Evolutionary conservation across 1,284 basidiomycete species (phyloP).

Genomic region (Moesziomyces aphidis): DNA sequence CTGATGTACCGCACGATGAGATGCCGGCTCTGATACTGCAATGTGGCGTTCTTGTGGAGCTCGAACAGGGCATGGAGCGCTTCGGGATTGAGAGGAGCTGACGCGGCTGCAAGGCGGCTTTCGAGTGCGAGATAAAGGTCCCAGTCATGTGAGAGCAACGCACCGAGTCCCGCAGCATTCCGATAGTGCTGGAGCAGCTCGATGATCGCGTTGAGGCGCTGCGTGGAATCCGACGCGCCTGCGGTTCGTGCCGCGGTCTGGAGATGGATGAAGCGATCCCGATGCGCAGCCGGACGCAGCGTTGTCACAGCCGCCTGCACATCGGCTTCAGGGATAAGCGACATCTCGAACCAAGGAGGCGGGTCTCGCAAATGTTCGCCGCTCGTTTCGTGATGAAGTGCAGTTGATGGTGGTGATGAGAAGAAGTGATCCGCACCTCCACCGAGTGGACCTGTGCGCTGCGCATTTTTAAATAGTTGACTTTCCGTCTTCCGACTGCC

Average conservation of each 20-base stretch:
- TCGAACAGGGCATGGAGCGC: constrained; percentile 30
- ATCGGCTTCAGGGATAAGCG: background rate
- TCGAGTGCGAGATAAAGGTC: constrained; percentile 32
- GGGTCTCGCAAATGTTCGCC: background rate
- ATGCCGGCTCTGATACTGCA: constrained; percentile 11
- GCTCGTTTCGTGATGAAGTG: background rate
- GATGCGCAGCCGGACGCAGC: constrained; percentile 25
- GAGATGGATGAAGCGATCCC: constrained; percentile 30
- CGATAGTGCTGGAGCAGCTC: constrained; percentile 19
- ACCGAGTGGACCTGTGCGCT: background rate
- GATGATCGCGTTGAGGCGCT: constrained; percentile 16
- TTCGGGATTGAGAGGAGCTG: constrained; percentile 18
- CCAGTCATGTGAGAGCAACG: constrained; percentile 21
- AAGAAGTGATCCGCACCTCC: constrained; percentile 1
- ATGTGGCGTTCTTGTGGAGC: constrained; percentile 36
- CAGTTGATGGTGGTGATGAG: constrained; percentile 1
- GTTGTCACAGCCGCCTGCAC: constrained; percentile 3
- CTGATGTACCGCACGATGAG: constrained; percentile 44
- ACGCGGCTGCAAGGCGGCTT: constrained; percentile 22
- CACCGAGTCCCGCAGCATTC: constrained; percentile 7
- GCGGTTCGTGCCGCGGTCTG: constrained; percentile 25
- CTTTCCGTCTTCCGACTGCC: background rate
- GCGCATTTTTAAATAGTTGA: background rate
- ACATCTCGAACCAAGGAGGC: background rate
- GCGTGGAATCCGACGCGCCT: constrained; percentile 19